Evolutionary conservation across 257 asterid species (phyloP).

Genomic region (Forsythia suspensa): DNA sequence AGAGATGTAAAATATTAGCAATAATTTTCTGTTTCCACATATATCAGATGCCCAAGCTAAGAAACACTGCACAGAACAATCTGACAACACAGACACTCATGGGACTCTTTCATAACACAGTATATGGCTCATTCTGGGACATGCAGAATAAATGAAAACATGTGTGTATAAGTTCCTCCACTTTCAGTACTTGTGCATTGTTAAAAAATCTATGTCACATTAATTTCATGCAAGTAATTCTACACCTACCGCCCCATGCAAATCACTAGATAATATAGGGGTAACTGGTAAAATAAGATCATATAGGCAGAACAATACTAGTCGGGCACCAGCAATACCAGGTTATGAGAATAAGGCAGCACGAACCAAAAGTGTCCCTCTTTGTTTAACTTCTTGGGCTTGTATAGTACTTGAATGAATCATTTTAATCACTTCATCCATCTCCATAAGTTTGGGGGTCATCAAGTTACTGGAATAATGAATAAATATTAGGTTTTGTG

Average conservation of each 20-base stretch:
- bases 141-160: neutral
- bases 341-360: slow-evolving; percentile 60
- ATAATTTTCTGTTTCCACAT: neutral
- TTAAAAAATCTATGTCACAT: neutral
- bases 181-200: neutral
- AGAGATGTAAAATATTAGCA: neutral
- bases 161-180: neutral
- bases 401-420: slow-evolving; percentile 52
- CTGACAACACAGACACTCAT: neutral
- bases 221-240: neutral
- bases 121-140: neutral
- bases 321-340: slow-evolving; percentile 53
- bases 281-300: neutral
- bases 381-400: slow-evolving; percentile 40
- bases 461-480: slow-evolving; percentile 57
- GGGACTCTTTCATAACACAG: neutral
- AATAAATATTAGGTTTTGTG: slow-evolving; percentile 20
- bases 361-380: slow-evolving; percentile 97
- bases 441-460: slow-evolving; percentile 85
- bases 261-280: neutral
- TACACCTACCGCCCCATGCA: neutral
- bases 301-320: slow-evolving; percentile 24
- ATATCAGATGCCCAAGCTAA: neutral
- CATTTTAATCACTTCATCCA: slow-evolving; percentile 74
- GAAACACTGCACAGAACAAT: neutral